Evolutionary conservation across 768 basidiomycete genomes (phyloP), one percentile per base, ranked within the genome.

Genomic region (Tephrocybe sp.): DNA sequence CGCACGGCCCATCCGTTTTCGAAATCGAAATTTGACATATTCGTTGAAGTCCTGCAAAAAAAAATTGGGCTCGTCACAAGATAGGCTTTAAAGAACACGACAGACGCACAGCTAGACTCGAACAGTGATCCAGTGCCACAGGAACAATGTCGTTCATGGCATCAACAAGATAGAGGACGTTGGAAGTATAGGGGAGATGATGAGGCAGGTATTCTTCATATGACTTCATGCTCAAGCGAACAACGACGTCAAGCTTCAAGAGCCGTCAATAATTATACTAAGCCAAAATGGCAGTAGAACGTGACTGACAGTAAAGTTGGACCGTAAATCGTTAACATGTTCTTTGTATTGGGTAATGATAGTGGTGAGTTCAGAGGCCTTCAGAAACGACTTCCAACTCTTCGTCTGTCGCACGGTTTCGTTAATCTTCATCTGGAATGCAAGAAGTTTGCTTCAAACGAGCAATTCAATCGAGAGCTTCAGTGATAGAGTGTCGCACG

Each of bases 21-120:
- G 31, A n/a, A 49, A 49, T n/a, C 48, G 39, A 35, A 49, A 49
- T n/a, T 49, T 49, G 20, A 49, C 32, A 14, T 49, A 49, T 12
- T 49, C 40, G 22, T 49, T 42, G 39, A 49, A 42, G 16, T 49
- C 48, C 48, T 49, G 19, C 4, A 40, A 36, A n/a, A 4, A 7
- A 26, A 26, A 3, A 3, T 26, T 26, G 26, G 7, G 7, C 26
- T 26, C 26, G 26, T 7, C 26, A 26, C 26, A 26, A 26, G 26
- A 26, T 7, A 26, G 26, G 7, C 26, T 7, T 26, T 4, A 26
- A 26, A 26, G 26, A 26, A 26, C 3, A 39, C 14, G 1, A 9
- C 35, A 34, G 26, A 45, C 45, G 11, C 14, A 48, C 46, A 34
- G 14, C 36, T 5, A 14, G 34, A 17, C 12, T 50, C 2, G 16